Percentiles rank a stretch among this genome's conserved stretches.
phyloP scores from a whole-genome alignment of 176 grass and related monocot genomes.

The Poa pratensis region DNA sequence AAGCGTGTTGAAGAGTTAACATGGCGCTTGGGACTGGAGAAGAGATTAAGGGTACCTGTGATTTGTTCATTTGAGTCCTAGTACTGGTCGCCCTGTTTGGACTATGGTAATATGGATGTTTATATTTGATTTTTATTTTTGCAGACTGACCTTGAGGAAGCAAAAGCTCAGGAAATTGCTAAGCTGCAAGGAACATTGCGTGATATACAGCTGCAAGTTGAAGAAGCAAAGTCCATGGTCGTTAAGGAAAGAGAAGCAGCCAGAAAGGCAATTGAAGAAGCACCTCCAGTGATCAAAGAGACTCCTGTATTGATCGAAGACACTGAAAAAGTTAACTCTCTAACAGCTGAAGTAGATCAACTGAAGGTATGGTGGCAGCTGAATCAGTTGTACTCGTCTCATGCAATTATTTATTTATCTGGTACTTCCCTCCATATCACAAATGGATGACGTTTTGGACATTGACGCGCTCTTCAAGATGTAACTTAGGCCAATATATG shows the following conservation, averaged over 20 bases:
- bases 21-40: conserved; percentile 88
- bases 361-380: conserved; percentile 66
- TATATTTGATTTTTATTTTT: conserved; percentile 45
- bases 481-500: background rate
- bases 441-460: background rate
- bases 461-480: background rate
- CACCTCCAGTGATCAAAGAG: conserved; percentile 94
- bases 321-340: conserved; percentile 78
- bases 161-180: conserved; percentile 86
- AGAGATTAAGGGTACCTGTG: conserved; percentile 80
- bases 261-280: conserved; percentile 96
- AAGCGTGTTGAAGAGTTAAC: conserved; percentile 98
- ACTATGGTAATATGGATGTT: conserved; percentile 28
- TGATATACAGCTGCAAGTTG: conserved; percentile 78
- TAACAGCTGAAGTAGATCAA: conserved; percentile 72
- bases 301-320: conserved; percentile 87
- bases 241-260: conserved; percentile 91
- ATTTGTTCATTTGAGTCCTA: conserved; percentile 29
- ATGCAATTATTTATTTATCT: conserved; percentile 19
- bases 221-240: conserved; percentile 70
- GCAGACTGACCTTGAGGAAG: conserved; percentile 91
- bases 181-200: conserved; percentile 82
- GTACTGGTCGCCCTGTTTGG: conserved; percentile 30
- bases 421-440: background rate
- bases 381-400: conserved; percentile 31